phyloP scores from a whole-genome alignment of 176 grass and related monocot species.

The Musa itinerans region DNA sequence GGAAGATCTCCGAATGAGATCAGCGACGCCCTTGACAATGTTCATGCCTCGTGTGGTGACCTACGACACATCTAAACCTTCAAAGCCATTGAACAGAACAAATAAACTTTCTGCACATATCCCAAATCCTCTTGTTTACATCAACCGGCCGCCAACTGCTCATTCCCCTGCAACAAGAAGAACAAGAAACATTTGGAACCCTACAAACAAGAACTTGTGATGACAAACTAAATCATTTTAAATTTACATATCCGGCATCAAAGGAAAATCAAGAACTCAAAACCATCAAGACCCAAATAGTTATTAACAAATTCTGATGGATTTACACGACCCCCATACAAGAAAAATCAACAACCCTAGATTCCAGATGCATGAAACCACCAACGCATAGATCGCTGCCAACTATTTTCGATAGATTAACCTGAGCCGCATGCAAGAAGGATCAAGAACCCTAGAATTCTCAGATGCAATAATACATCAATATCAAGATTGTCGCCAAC shows the following conservation, averaged over 20 bases:
- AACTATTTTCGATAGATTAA: background rate
- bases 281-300: background rate
- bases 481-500: background rate
- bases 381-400: too few relatives aligned
- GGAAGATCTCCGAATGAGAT: constrained; percentile 72
- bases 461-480: background rate
- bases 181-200: background rate
- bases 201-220: background rate
- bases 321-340: background rate
- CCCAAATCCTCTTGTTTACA: background rate
- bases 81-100: background rate
- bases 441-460: background rate
- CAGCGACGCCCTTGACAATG: constrained; percentile 73
- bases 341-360: background rate
- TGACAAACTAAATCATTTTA: background rate
- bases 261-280: background rate
- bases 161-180: background rate
- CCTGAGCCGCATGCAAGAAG: background rate
- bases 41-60: constrained; percentile 37
- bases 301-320: background rate
- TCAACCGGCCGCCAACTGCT: background rate
- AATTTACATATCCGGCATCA: background rate
- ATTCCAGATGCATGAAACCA: background rate
- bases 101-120: background rate
- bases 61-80: constrained; percentile 1